A percentile compares a stretch with the other conserved stretches of the same genome.
These are phyloP conservation scores for Agaricus blazei DNA, from an alignment of 768 basidiomycete species.

Conservation along the genomic window DNA sequence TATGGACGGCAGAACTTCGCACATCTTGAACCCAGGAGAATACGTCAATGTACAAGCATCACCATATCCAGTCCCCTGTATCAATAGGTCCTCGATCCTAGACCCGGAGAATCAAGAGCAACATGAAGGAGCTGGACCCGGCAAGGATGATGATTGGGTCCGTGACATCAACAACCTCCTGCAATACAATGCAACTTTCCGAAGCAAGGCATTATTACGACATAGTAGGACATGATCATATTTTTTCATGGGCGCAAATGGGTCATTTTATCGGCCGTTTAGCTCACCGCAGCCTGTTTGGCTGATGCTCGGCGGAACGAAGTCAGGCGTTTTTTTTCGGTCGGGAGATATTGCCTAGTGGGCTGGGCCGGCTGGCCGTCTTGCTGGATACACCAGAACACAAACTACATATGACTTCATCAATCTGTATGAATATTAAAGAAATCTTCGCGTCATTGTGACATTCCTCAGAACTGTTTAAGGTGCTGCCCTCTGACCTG, in stretches of 20 bases:
- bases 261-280: background rate
- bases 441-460: background rate
- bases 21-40: constrained; percentile 79
- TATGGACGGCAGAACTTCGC: constrained; percentile 88
- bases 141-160: constrained; percentile 94
- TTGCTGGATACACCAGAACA: no score
- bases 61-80: constrained; percentile 87
- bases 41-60: constrained; percentile 83
- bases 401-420: no score
- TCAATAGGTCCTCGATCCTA: constrained; percentile 78
- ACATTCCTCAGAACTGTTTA: no score
- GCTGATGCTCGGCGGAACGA: background rate
- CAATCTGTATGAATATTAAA: no score
- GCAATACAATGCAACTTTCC: constrained; percentile 92
- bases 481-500: no score
- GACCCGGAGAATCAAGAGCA: constrained; percentile 39
- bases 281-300: background rate
- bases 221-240: constrained; percentile 60
- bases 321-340: no score
- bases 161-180: constrained; percentile 91
- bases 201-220: constrained; percentile 79
- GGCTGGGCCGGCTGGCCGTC: no score
- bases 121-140: constrained; percentile 66
- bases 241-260: background rate
- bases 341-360: no score